These are phyloP conservation scores for Xylaria digitata DNA, from an alignment of 2,329 filamentous ascomycete species.

Conservation along the genomic window DNA sequence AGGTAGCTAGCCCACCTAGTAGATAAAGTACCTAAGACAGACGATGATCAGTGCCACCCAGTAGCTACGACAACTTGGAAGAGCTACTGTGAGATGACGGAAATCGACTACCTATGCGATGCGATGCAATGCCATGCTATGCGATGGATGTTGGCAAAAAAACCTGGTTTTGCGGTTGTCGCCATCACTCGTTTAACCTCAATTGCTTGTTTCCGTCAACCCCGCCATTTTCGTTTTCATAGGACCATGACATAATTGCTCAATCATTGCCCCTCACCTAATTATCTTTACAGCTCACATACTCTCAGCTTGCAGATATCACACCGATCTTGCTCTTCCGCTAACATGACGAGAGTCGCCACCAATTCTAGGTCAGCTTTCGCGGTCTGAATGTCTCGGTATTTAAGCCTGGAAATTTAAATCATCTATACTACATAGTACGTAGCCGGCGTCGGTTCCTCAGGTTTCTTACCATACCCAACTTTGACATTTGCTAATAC, in stretches of 20 bases:
- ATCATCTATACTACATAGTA: not conserved
- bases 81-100: slow-evolving; percentile 14
- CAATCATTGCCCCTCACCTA: not conserved
- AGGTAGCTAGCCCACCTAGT: not conserved
- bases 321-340: slow-evolving; percentile 9
- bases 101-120: slow-evolving; percentile 15
- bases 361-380: not conserved
- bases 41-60: slow-evolving; percentile 24
- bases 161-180: slow-evolving; percentile 10
- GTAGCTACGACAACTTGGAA: slow-evolving; percentile 22
- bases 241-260: slow-evolving; percentile 7
- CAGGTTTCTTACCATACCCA: not conserved
- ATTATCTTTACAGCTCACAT: not conserved
- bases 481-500: not conserved
- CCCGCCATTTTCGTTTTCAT: slow-evolving; percentile 5
- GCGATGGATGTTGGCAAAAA: slow-evolving; percentile 6
- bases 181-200: slow-evolving; percentile 4
- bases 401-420: not conserved
- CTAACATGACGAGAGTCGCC: not conserved
- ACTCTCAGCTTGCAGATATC: not conserved
- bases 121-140: slow-evolving; percentile 2
- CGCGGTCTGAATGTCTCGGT: not conserved
- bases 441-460: not conserved
- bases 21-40: not conserved
- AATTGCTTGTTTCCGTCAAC: slow-evolving; percentile 17